phyloP scores from a whole-genome alignment of 1,284 basidiomycete species.

The Leccinum solheimii region DNA sequence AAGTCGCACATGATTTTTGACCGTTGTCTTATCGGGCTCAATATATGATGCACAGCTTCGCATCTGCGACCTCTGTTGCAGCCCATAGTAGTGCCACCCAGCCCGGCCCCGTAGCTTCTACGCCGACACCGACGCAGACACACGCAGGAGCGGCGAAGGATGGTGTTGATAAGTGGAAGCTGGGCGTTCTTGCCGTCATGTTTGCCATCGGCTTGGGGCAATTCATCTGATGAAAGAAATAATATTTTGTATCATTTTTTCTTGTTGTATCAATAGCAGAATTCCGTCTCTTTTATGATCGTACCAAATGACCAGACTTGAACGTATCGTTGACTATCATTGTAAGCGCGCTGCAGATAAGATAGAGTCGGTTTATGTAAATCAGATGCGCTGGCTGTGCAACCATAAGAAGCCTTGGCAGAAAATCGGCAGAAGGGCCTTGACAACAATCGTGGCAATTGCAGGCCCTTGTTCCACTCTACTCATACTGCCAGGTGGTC shows the following conservation, averaged over 20 bases:
- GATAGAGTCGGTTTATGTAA: neutral
- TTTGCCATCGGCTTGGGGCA: conserved; percentile 2
- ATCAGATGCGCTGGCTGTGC: conserved; percentile 16
- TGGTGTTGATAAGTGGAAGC: conserved; percentile 1
- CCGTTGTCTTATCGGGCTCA: neutral
- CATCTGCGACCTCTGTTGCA: conserved; percentile 35
- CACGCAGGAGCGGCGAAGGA: neutral
- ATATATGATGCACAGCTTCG: conserved; percentile 16
- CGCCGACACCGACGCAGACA: neutral
- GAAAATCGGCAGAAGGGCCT: neutral
- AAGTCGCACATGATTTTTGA: conserved; percentile 22
- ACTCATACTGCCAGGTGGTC: neutral
- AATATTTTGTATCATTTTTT: neutral
- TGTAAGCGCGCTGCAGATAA: neutral
- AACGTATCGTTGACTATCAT: neutral
- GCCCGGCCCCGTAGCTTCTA: conserved; percentile 27
- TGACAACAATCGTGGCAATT: neutral
- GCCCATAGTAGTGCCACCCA: conserved; percentile 22
- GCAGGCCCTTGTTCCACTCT: neutral
- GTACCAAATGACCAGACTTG: neutral
- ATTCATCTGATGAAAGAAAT: conserved; percentile 12
- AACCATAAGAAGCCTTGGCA: neutral
- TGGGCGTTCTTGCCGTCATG: conserved; percentile 8
- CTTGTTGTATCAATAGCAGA: conserved; percentile 11
- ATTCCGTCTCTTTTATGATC: neutral